phyloP scores from a whole-genome alignment of 305 asterid genomes.

The Coffea humblotiana region DNA sequence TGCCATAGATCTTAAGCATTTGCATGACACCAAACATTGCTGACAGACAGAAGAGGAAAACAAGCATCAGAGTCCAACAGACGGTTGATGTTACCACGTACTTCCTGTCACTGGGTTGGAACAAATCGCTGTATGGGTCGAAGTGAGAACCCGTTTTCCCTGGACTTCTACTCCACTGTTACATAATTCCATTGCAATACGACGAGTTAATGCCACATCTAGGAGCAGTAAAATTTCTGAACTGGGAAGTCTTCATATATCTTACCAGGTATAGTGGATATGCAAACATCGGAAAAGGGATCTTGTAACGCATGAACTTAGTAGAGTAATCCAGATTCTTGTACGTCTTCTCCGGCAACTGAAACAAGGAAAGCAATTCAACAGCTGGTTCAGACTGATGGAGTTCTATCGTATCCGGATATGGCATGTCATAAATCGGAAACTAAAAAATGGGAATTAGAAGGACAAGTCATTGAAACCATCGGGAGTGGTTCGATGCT shows the following conservation, averaged over 20 bases:
- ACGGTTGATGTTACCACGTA: conserved; percentile 59
- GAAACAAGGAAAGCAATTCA: neutral
- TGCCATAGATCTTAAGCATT: conserved; percentile 64
- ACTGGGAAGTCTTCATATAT: neutral
- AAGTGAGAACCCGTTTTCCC: conserved; percentile 88
- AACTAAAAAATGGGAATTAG: neutral
- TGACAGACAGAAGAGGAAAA: conserved; percentile 47
- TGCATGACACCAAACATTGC: conserved; percentile 53
- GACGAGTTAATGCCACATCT: neutral
- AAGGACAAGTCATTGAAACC: neutral
- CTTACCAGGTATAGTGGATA: conserved; percentile 80
- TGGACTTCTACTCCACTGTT: conserved; percentile 81
- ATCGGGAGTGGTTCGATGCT: too few species aligned
- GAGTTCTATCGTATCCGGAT: neutral
- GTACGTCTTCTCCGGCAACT: conserved; percentile 58
- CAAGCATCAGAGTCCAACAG: conserved; percentile 78
- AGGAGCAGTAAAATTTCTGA: neutral
- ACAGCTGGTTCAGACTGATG: neutral
- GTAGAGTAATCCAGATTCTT: conserved; percentile 58
- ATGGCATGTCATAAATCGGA: neutral
- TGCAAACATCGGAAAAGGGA: conserved; percentile 87
- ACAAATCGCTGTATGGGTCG: conserved; percentile 72
- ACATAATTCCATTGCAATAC: neutral
- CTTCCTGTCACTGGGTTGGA: conserved; percentile 63
- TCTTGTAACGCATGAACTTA: conserved; percentile 71